A percentile compares a stretch with the other conserved stretches of the same genome.
Conservation (phyloP, 768 basidiomycete species). For the Calocybe gangraenosa region DNA sequence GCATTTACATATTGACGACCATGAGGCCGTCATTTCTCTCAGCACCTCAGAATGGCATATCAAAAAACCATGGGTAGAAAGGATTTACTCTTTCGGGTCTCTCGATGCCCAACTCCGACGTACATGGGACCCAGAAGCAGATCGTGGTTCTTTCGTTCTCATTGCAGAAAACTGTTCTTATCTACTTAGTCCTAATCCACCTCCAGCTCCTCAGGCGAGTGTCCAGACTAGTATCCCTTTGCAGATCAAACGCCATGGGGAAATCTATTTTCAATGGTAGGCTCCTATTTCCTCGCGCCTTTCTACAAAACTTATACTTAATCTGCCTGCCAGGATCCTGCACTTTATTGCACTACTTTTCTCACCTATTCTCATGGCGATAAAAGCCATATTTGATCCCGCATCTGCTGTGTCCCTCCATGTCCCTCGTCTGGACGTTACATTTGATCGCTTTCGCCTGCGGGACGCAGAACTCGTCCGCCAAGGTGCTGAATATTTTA, state of each 20-base stretch:
- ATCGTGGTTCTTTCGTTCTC: slow-evolving; percentile 35
- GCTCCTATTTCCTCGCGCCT: too few species aligned
- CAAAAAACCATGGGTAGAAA: slow-evolving; percentile 20
- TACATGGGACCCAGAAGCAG: slow-evolving; percentile 27
- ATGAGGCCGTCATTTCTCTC: slow-evolving; percentile 29
- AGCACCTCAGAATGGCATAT: slow-evolving; percentile 32
- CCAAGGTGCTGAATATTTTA: slow-evolving; percentile 21
- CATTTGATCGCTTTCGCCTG: slow-evolving; percentile 37
- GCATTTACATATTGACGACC: slow-evolving; percentile 11
- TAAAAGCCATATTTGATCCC: slow-evolving; percentile 25
- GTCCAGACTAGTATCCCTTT: too few species aligned
- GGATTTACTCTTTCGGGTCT: slow-evolving; percentile 36
- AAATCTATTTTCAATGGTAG: too few species aligned
- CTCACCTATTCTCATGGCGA: neutral
- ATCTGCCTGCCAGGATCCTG: too few species aligned
- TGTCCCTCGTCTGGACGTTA: slow-evolving; percentile 32
- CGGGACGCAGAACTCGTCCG: slow-evolving; percentile 37
- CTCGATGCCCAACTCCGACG: slow-evolving; percentile 35
- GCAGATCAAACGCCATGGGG: too few species aligned
- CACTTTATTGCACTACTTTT: slow-evolving; percentile 1
- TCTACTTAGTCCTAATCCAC: slow-evolving; percentile 14
- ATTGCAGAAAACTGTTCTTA: slow-evolving; percentile 33
- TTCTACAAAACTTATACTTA: too few species aligned
- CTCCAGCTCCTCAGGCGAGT: slow-evolving; percentile 13
- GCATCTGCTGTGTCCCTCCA: slow-evolving; percentile 30